Base-by-base conservation (phyloP, 805 yeast species). In the Ogataea zsoltii region DNA sequence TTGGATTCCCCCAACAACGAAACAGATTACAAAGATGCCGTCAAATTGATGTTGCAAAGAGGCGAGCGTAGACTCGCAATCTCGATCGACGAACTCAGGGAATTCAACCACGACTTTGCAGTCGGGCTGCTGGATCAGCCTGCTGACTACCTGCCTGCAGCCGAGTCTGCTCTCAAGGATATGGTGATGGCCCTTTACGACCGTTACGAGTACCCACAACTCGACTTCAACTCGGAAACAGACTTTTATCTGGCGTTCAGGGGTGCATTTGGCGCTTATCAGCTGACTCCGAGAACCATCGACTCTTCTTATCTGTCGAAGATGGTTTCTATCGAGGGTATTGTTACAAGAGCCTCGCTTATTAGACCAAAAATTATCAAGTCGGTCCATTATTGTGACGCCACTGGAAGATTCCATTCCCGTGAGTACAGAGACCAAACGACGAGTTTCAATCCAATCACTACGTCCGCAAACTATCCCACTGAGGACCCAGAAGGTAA, bases 361-460 rank as follows among this genome's bases (percentile, higher is more conserved):
- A 96, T 94, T 33, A 78, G 98, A 50, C 99, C 99, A 30, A 92
- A 92, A 64, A 79, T 92, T 44, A 76, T 90, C 39, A 78, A 96
- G 57, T 88, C 96, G 10, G 96, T 94, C 23, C 98, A 92, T 68
- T 92, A 87, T 64, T 89, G 95, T 50, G 96, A 89, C 46, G 77
- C 77, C 33, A 86, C 95, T 1, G 84, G 85, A 18, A 77, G 85
- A 51, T 91, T 91, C 65, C 91, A 88, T 62, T 88, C 96, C 48
- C 79, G 97, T 67, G 96, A 89, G 58, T 94, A 92, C 65, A 79
- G 88, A 43, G 99, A 94, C 65, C 90, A 88, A 53, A 88, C 97
- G 5, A 89, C 96, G 4, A 83, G 95, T 17, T 85, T 92, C 63
- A 88, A 87, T 57, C 91, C 95, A 2, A 77, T 86, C 56, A 74